phyloP scores from a whole-genome alignment of 495 filamentous ascomycete species.

The Parathielavia appendiculata region DNA sequence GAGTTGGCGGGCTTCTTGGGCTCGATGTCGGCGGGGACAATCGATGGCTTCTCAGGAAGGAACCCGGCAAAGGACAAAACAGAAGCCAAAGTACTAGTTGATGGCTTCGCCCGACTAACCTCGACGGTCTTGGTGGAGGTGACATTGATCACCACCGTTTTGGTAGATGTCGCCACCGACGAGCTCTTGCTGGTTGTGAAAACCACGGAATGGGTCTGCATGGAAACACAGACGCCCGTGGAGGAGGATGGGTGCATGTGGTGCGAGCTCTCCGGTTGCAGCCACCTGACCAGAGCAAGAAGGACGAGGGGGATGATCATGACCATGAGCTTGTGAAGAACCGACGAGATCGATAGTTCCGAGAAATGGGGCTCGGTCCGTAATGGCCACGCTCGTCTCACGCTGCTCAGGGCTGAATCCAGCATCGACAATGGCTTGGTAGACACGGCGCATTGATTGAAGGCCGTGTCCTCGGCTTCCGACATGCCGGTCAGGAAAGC shows the following conservation, averaged over 20 bases:
- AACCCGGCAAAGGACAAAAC: slow-evolving; percentile 35
- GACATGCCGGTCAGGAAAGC: slow-evolving; percentile 57
- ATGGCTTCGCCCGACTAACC: slow-evolving; percentile 33
- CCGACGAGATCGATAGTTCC: slow-evolving; percentile 7
- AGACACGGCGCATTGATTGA: background rate
- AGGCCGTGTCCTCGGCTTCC: slow-evolving; percentile 20
- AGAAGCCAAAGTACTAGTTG: slow-evolving; percentile 38
- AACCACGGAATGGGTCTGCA: background rate
- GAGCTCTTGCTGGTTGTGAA: slow-evolving; percentile 10
- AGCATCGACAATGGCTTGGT: background rate
- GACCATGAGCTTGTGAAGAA: background rate
- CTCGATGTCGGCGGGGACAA: slow-evolving; percentile 17
- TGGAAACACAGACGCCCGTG: slow-evolving; percentile 19
- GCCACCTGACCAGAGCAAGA: background rate
- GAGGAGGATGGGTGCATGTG: background rate
- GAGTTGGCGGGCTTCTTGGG: slow-evolving; percentile 15
- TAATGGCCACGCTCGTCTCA: background rate
- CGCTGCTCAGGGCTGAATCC: background rate
- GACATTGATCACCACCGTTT: slow-evolving; percentile 35
- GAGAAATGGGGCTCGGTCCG: slow-evolving; percentile 1
- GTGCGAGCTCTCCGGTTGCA: background rate
- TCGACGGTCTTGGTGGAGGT: slow-evolving; percentile 36
- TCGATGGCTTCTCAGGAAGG: slow-evolving; percentile 35
- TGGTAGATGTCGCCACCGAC: slow-evolving; percentile 32
- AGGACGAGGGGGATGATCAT: slow-evolving; percentile 7